These are phyloP conservation scores for Hypoxylon sp. DNA, from an alignment of 2,329 filamentous ascomycete genomes.

Conservation along the genomic window DNA sequence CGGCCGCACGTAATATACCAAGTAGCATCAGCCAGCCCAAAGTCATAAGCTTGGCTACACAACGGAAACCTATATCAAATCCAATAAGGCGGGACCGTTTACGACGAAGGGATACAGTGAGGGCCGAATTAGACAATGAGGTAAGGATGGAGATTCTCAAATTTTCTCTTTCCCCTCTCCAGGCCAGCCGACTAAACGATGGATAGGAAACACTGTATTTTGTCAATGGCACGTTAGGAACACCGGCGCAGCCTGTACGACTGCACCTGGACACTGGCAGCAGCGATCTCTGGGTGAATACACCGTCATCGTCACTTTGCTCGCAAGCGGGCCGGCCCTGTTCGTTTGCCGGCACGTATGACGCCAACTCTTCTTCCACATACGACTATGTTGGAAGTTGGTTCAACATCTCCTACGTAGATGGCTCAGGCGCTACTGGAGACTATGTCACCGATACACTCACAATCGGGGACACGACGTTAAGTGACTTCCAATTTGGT, in stretches of 20 bases:
- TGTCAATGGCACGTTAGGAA: conserved; percentile 72
- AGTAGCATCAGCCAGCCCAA: conserved; percentile 51
- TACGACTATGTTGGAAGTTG: conserved; percentile 78
- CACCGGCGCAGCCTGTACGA: conserved; percentile 67
- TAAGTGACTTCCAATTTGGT: conserved; percentile 76
- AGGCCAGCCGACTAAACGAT: conserved; percentile 39
- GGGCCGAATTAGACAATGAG: conserved; percentile 67
- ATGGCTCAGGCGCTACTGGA: conserved; percentile 80
- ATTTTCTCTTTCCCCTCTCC: too few species aligned
- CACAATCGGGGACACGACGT: conserved; percentile 64
- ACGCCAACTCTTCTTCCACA: conserved; percentile 78
- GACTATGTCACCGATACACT: conserved; percentile 85
- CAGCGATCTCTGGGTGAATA: conserved; percentile 79
- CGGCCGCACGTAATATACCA: conserved; percentile 48
- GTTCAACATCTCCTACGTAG: conserved; percentile 91
- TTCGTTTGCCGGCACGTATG: conserved; percentile 73
- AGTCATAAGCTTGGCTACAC: conserved; percentile 61
- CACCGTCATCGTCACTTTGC: conserved; percentile 72
- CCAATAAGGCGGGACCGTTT: conserved; percentile 60
- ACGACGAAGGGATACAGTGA: conserved; percentile 60
- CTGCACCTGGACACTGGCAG: conserved; percentile 77
- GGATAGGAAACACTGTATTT: conserved; percentile 72
- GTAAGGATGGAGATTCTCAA: conserved; percentile 55
- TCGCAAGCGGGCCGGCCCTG: conserved; percentile 64
- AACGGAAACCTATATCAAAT: conserved; percentile 56